Conservation (phyloP, 257 asterid genomes). For the Petrea volubilis region DNA sequence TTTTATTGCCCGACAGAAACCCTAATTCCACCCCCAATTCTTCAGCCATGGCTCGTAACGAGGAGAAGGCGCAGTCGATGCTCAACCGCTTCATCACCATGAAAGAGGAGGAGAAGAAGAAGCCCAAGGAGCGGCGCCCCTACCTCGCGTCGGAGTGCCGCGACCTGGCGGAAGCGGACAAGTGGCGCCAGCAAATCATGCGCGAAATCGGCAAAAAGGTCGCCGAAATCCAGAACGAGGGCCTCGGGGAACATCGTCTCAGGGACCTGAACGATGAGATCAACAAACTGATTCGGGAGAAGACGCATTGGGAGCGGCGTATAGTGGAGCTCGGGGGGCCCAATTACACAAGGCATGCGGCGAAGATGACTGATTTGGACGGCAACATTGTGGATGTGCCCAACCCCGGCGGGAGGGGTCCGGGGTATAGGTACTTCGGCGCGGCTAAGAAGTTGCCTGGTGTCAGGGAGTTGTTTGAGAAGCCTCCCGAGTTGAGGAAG, state of each 20-base stretch:
- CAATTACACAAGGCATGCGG: constrained; percentile 61
- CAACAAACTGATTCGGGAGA: constrained; percentile 88
- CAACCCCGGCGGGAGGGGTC: constrained; percentile 94
- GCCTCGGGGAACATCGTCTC: constrained; percentile 86
- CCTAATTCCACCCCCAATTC: constrained; percentile 24
- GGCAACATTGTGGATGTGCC: constrained; percentile 97
- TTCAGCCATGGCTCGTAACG: constrained; percentile 92
- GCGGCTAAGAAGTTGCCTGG: constrained; percentile 99
- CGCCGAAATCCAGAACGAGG: constrained; percentile 91
- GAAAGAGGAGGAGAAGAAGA: constrained; percentile 86
- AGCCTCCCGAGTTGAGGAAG: constrained; percentile 94
- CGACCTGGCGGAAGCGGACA: constrained; percentile 94
- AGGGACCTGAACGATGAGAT: constrained; percentile 95
- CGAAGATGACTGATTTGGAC: constrained; percentile 97
- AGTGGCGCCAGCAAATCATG: constrained; percentile 97
- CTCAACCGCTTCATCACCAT: constrained; percentile 82
- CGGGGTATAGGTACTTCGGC: constrained; percentile 94
- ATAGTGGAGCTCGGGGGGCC: constrained; percentile 92
- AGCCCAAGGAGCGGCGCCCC: constrained; percentile 96
- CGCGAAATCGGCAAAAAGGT: constrained; percentile 95
- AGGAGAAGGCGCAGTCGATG: constrained; percentile 98
- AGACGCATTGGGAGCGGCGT: constrained; percentile 89
- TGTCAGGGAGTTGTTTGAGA: constrained; percentile 87
- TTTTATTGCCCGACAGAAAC: constrained; percentile 13
- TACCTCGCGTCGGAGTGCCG: constrained; percentile 96